Conservation (phyloP, 805 yeast genomes). For the Myxozyma neotropica region DNA sequence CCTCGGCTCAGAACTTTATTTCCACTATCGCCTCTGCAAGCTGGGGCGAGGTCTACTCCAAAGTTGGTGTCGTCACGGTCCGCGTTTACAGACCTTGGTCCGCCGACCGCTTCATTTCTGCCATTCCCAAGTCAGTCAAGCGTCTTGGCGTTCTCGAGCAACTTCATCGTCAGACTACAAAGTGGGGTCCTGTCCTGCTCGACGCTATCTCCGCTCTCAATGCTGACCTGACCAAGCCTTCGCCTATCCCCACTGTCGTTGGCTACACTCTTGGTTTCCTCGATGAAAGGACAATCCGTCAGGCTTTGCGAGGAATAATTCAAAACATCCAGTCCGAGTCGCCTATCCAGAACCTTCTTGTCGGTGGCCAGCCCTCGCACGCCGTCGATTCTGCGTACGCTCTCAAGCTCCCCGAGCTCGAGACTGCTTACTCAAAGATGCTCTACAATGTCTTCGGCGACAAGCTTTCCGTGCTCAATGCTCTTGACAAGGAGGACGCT, state of each 20-base stretch:
- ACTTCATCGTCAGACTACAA: constrained; percentile 48
- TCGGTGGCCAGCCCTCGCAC: constrained; percentile 50
- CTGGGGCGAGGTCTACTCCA: constrained; percentile 41
- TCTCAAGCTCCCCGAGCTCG: constrained; percentile 48
- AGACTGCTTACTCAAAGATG: constrained; percentile 75
- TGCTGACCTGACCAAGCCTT: constrained; percentile 39
- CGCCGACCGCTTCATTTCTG: constrained; percentile 51
- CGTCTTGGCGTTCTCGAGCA: constrained; percentile 70
- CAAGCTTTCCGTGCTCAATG: constrained; percentile 63
- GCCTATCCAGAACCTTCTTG: constrained; percentile 65
- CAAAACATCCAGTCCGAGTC: constrained; percentile 53
- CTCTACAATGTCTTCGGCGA: constrained; percentile 66
- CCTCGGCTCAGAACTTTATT: constrained; percentile 51
- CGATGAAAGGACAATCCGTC: constrained; percentile 46
- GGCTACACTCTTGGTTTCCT: constrained; percentile 56
- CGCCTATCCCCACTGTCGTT: constrained; percentile 49
- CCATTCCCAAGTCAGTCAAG: constrained; percentile 58
- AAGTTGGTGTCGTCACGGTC: constrained; percentile 56
- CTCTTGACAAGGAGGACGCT: constrained; percentile 48
- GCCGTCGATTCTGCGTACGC: constrained; percentile 34
- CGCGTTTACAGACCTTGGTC: constrained; percentile 76
- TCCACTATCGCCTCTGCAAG: constrained; percentile 42
- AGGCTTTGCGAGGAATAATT: constrained; percentile 52
- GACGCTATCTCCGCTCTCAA: constrained; percentile 65
- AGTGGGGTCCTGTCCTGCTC: constrained; percentile 71